Percentiles rank a stretch among this genome's conserved stretches.
These are phyloP conservation scores for Leccinum sublutescens DNA, from an alignment of 768 basidiomycete genomes.

Conservation along the genomic window DNA sequence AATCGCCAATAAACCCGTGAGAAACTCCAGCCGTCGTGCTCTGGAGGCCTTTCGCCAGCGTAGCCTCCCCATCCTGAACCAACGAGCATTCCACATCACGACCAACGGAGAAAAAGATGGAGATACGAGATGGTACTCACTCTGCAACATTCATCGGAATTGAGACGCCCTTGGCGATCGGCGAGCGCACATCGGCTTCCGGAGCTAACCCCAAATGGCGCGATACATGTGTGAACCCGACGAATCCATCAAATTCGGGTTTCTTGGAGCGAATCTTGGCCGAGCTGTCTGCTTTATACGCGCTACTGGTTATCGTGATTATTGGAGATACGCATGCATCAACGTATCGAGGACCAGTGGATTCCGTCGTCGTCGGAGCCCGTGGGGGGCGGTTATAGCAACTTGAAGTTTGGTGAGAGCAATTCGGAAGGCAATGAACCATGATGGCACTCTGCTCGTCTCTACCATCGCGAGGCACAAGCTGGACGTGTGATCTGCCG, in stretches of 20 bases:
- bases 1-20: constrained; percentile 7
- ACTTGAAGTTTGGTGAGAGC: constrained; percentile 18
- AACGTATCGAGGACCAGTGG: constrained; percentile 18
- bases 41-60: constrained; percentile 12
- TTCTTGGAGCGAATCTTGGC: neutral
- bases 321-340: constrained; percentile 31
- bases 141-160: constrained; percentile 19
- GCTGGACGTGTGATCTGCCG: constrained; percentile 23
- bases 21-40: constrained; percentile 5
- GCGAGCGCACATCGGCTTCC: constrained; percentile 30
- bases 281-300: neutral
- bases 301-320: constrained; percentile 1
- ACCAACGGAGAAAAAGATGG: neutral
- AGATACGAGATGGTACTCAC: constrained; percentile 19
- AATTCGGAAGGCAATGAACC: constrained; percentile 20
- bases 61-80: constrained; percentile 13
- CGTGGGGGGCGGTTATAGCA: neutral
- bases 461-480: constrained; percentile 15
- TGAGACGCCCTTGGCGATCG: constrained; percentile 23
- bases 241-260: constrained; percentile 1
- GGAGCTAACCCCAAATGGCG: constrained; percentile 5
- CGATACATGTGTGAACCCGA: constrained; percentile 16
- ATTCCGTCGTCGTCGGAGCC: neutral
- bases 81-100: constrained; percentile 9
- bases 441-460: constrained; percentile 11